A percentile compares a stretch with the other conserved stretches of the same genome.
Conservation (phyloP, 352 stramenopile genomes). For the Pythium biforme region DNA sequence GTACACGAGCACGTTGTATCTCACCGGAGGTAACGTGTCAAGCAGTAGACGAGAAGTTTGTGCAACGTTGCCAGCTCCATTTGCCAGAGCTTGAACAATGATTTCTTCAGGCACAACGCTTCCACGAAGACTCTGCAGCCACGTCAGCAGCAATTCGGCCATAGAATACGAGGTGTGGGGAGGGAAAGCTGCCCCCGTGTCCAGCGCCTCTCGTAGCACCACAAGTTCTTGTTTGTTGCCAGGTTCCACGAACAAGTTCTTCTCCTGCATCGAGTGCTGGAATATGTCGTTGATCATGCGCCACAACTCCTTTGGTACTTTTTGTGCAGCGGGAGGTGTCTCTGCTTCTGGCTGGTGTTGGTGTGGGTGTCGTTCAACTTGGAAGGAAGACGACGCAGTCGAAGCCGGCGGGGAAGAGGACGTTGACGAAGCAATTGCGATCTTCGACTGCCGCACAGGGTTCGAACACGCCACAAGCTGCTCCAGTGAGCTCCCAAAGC, state of each 20-base stretch:
- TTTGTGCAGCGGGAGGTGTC: conserved; percentile 39
- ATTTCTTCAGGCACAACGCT: conserved; percentile 88
- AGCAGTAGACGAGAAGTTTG: conserved; percentile 72
- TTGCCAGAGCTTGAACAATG: conserved; percentile 61
- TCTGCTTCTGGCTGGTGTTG: conserved; percentile 35
- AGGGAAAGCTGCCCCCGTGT: conserved; percentile 88
- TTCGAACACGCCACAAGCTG: conserved; percentile 91
- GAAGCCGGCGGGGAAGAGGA: not conserved
- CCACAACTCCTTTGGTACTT: conserved; percentile 97
- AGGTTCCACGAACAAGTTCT: conserved; percentile 82
- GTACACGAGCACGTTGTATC: conserved; percentile 98
- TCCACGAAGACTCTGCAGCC: conserved; percentile 88
- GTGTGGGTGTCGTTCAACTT: conserved; percentile 28
- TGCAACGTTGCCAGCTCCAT: conserved; percentile 69
- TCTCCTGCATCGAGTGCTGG: conserved; percentile 65
- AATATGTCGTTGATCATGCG: conserved; percentile 97
- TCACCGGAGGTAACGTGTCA: conserved; percentile 87
- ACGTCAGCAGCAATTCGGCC: conserved; percentile 88
- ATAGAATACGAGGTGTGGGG: conserved; percentile 87
- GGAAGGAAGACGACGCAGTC: conserved; percentile 6
- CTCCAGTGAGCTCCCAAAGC: conserved; percentile 95
- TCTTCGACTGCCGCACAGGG: conserved; percentile 75
- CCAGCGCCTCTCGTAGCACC: conserved; percentile 88
- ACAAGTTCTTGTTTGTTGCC: conserved; percentile 67
- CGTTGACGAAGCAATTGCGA: conserved; percentile 11